Base-by-base conservation (phyloP, 2,329 filamentous ascomycete genomes). In the Penicillium sp. region DNA sequence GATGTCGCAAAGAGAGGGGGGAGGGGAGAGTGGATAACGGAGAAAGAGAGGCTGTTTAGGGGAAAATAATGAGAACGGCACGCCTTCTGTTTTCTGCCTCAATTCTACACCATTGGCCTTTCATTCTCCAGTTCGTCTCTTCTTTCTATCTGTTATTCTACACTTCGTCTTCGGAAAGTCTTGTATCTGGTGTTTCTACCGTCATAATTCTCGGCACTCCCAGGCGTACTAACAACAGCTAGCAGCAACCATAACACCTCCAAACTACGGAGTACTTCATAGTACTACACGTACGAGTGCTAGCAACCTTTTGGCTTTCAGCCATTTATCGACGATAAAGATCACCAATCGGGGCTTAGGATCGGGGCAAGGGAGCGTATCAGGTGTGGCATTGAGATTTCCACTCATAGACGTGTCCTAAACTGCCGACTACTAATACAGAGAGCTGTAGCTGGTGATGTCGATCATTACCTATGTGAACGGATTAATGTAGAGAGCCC, bases 21-120 rank as follows among this genome's bases (percentile, higher is more conserved):
- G 49, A 43, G 57, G 49, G 46, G 52, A 47, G 53, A 42, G 60
- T 62, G 62, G 60, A 60, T 61, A 61, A 48, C 56, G 58, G 59
- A 53, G 55, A 54, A 58, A 18, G 18, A 18, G 56, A 55, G 47
- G 43, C 44, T 58, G 56, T 59, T 56, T 57, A 52, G 46, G 46
- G 59, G 49, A 52, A 54, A 54, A 45, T 42, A 52, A 36, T 43
- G 50, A 48, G 50, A 31, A 39, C 42, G 14, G 39, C 40, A 39
- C 34, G 11, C 24, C 13, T 48, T 42, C 2, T 16, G 4, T 18
- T 43, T 49, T 34, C 10, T 27, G 24, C 24, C 13, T 36, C 34
- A 36, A 36, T 36, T 36, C 34, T 36, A n/a, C 34, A n/a, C 6
- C 14, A n/a, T 36, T n/a, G 13, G n/a, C 5, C 1, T 42, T 13